Conservation (phyloP, 192 early-diverging fungal genomes). For the Backusella mclennaniae region DNA sequence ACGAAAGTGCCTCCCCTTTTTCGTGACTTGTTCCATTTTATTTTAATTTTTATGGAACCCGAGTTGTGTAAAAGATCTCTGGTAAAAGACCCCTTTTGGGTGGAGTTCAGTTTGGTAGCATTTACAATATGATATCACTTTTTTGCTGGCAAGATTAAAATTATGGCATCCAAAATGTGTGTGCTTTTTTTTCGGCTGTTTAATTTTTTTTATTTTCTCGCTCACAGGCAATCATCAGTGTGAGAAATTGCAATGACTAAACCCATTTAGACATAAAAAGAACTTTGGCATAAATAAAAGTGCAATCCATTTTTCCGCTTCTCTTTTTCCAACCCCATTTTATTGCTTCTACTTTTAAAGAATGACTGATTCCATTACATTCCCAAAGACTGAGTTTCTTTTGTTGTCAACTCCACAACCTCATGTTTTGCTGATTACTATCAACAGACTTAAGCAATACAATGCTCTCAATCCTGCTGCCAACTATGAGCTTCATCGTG, state of each 20-base stretch:
- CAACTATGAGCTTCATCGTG: conserved; percentile 24
- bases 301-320: neutral
- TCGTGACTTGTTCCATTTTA: neutral
- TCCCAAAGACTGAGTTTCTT: conserved; percentile 21
- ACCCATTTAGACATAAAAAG: neutral
- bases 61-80: conserved; percentile 13
- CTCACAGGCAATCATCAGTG: neutral
- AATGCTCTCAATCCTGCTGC: conserved; percentile 35
- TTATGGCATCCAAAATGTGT: neutral
- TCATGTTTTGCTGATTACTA: conserved; percentile 33
- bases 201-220: neutral
- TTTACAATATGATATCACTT: neutral
- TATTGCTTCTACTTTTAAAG: neutral
- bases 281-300: conserved; percentile 5
- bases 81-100: conserved; percentile 11
- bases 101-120: neutral
- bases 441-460: conserved; percentile 34
- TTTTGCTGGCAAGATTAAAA: neutral
- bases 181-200: neutral
- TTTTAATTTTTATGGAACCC: too few relatives aligned
- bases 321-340: neutral
- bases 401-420: conserved; percentile 23
- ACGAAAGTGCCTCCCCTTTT: too few relatives aligned
- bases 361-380: conserved; percentile 5
- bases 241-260: conserved; percentile 1